Base-by-base conservation (phyloP, 225 moss, liverwort and hornwort genomes). In the Sphagnum tenellum region DNA sequence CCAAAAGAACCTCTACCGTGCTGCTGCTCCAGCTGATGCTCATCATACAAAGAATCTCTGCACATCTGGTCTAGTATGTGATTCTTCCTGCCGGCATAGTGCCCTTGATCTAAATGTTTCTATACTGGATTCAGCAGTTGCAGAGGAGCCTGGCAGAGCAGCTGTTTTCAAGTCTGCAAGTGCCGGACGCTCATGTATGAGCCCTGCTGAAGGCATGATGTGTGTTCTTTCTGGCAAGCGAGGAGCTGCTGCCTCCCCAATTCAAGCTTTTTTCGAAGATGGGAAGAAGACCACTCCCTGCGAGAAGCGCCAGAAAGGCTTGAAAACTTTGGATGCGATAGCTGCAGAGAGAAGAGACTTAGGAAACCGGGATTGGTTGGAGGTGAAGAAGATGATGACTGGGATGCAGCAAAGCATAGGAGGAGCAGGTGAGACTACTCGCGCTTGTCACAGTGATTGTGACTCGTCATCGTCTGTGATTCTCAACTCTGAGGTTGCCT, bases 401-500 rank as follows among this genome's bases (percentile, higher is more conserved):
- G 73, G 71, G 81, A 67, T 68, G 60, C 70, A 63, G 64, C 76
- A 67, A 13, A 69, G 71, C 10, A 66, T 65, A 8, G 54, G 69
- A 9, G 29, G 29, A 29, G 29, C 29, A 29, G 29, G 29, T 29
- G 29, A 29, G 29, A 29, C 29, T 29, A 82, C 86, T 50, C 84
- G 91, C 13, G 89, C 89, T 2, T 83, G 85, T 66, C 81, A 82
- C 56, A 90, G 90, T 46, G 94, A 94, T n/a, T 94, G 94, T 63
- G 94, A 94, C 70, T 91, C 91, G 1, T 94, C 94, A 0, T 94
- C 91, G 3, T 94, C 91, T 2, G 89, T 91, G 65, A 82, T 94
- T 67, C 83, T 94, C 76, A 91, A 94, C 66, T 84, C 88, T 57
- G 95, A 95, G 80, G 74, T 81, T 69, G 82, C 77, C 5, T 86